phyloP scores from a whole-genome alignment of 345 rosid genomes.

The Brassica carinata region DNA sequence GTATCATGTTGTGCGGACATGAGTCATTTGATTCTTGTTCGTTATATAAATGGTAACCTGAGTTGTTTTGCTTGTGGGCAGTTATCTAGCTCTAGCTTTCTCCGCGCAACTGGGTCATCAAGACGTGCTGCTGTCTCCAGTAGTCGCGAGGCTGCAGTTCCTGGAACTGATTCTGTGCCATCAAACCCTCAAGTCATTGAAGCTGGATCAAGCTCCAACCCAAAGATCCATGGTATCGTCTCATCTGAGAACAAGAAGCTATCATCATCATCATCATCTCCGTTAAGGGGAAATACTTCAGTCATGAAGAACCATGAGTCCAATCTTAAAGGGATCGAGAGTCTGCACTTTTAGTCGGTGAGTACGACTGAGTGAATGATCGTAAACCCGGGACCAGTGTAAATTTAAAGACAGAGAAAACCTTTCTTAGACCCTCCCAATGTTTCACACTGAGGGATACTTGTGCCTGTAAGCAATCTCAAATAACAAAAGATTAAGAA shows the following conservation, averaged over 20 bases:
- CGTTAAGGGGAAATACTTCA: slow-evolving; percentile 54
- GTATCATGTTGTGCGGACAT: not conserved
- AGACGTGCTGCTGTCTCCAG: slow-evolving; percentile 53
- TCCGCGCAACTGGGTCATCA: slow-evolving; percentile 55
- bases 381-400: slow-evolving; percentile 35
- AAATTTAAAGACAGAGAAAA: slow-evolving; percentile 42
- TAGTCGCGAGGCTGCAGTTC: slow-evolving; percentile 52
- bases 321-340: slow-evolving; percentile 72
- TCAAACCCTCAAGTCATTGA: slow-evolving; percentile 46
- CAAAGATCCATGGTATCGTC: slow-evolving; percentile 50
- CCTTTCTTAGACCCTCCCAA: not conserved
- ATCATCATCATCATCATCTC: slow-evolving; percentile 19
- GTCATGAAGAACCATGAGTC: slow-evolving; percentile 66
- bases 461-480: slow-evolving; percentile 33
- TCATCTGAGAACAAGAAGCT: slow-evolving; percentile 61
- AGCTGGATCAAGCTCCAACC: slow-evolving; percentile 48
- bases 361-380: not conserved
- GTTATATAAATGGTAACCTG: slow-evolving; percentile 7
- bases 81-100: slow-evolving; percentile 61
- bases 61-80: slow-evolving; percentile 41
- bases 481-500: slow-evolving; percentile 25
- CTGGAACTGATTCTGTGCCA: slow-evolving; percentile 53
- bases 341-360: slow-evolving; percentile 54
- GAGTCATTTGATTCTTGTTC: not conserved
- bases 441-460: slow-evolving; percentile 27